Percentiles rank a stretch among this genome's conserved stretches.
Conservation (phyloP, 75 land plant species). For the Cunninghamia lanceolata region DNA sequence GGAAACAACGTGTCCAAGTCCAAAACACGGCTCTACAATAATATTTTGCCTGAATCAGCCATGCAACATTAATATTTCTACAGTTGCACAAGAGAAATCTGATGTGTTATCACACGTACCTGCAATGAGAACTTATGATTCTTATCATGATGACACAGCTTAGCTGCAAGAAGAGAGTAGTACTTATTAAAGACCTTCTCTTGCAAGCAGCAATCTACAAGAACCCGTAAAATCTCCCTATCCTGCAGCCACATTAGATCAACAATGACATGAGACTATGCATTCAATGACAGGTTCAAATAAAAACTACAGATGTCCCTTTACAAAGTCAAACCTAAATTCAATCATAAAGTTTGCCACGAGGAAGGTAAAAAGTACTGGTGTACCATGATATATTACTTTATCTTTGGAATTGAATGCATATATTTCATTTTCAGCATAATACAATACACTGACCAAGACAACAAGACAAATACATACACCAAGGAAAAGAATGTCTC, state of each 20-base stretch:
- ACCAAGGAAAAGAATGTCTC: not conserved
- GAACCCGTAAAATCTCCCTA: slow-evolving; percentile 90
- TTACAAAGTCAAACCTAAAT: not conserved
- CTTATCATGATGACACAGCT: slow-evolving; percentile 89
- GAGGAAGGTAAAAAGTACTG: not conserved
- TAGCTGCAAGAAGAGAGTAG: slow-evolving; percentile 76
- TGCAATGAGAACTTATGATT: slow-evolving; percentile 94
- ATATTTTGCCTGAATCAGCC: not conserved
- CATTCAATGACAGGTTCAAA: not conserved
- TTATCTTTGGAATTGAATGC: not conserved
- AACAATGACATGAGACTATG: not conserved
- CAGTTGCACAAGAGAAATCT: not conserved
- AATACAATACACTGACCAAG: not conserved
- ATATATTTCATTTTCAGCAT: not conserved
- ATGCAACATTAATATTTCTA: not conserved
- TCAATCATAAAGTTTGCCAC: not conserved
- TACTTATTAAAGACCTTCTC: slow-evolving; percentile 89
- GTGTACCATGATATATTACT: not conserved
- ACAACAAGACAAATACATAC: not conserved
- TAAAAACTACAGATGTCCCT: not conserved
- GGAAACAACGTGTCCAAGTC: not conserved
- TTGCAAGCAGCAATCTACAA: slow-evolving; percentile 91
- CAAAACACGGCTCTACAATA: not conserved
- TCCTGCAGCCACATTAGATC: slow-evolving; percentile 47
- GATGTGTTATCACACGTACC: slow-evolving; percentile 31